A percentile compares a stretch with the other conserved stretches of the same genome.
Evolutionary conservation across 2,329 filamentous ascomycete species (phyloP).

Genomic region (Fusarium newnesense): DNA sequence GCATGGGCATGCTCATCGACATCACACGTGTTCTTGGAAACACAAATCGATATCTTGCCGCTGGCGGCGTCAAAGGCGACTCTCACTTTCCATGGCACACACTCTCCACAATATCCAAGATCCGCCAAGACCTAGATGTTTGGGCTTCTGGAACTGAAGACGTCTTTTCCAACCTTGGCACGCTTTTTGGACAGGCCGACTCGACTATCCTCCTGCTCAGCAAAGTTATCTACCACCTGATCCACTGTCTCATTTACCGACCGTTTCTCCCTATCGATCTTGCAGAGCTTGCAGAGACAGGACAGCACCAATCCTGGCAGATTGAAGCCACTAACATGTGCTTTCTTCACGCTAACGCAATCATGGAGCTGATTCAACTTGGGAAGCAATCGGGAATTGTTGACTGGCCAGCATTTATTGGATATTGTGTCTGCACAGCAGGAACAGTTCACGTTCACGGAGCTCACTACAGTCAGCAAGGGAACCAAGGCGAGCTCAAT

Average conservation of each 20-base stretch:
- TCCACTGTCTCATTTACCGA: constrained; percentile 87
- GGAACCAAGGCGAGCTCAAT: constrained; percentile 64
- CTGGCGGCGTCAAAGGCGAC: constrained; percentile 87
- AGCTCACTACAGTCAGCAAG: constrained; percentile 75
- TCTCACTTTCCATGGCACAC: constrained; percentile 93
- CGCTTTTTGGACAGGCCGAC: constrained; percentile 80
- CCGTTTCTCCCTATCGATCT: constrained; percentile 88
- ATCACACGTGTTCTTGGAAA: constrained; percentile 84
- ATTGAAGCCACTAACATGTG: constrained; percentile 91
- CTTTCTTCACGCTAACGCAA: constrained; percentile 86
- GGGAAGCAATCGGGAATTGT: constrained; percentile 78
- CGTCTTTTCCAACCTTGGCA: constrained; percentile 79
- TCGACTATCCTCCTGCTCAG: constrained; percentile 82
- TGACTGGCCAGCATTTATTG: constrained; percentile 88
- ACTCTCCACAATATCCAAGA: constrained; percentile 85
- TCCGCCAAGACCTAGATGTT: constrained; percentile 83
- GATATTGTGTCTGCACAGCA: constrained; percentile 87
- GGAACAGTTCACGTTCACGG: constrained; percentile 91
- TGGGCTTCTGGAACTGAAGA: constrained; percentile 87
- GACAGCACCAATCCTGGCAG: constrained; percentile 91
- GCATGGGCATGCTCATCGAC: constrained; percentile 84
- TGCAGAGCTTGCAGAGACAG: constrained; percentile 79
- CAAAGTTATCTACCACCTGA: constrained; percentile 87
- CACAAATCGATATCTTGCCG: constrained; percentile 85
- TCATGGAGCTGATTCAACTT: constrained; percentile 83